Conservation (phyloP, 2,329 filamentous ascomycete species). For the Aspergillus glaucus region DNA sequence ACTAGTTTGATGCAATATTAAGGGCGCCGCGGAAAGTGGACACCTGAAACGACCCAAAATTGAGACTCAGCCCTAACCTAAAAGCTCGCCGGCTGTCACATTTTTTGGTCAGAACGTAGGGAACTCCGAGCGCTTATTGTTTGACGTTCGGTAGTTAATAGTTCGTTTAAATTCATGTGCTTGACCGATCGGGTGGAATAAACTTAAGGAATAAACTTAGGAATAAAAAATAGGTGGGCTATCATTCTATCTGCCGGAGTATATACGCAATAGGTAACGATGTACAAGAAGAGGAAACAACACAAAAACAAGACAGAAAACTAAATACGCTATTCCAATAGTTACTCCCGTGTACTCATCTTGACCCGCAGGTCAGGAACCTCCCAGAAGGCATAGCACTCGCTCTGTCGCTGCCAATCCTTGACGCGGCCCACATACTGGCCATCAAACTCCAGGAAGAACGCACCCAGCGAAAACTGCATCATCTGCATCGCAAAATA, state of each 20-base stretch:
- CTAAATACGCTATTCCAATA: not conserved
- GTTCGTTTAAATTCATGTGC: not conserved
- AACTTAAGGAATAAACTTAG: no score
- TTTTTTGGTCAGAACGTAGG: not conserved
- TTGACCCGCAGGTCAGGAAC: conserved; percentile 16
- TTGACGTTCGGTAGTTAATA: not conserved
- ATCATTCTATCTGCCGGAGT: no score
- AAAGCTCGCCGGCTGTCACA: not conserved
- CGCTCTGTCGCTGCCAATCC: conserved; percentile 18
- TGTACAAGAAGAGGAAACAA: not conserved
- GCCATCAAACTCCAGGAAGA: conserved; percentile 20
- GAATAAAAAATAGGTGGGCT: no score
- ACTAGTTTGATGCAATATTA: not conserved
- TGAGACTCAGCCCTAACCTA: not conserved
- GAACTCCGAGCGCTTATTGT: not conserved
- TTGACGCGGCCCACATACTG: conserved; percentile 16
- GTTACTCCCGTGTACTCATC: conserved; percentile 5
- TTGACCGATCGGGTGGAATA: no score
- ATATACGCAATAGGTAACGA: not conserved
- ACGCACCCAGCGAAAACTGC: conserved; percentile 16
- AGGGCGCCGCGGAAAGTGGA: not conserved
- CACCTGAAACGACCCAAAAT: not conserved
- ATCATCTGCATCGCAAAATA: conserved; percentile 23
- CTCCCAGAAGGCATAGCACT: conserved; percentile 23
- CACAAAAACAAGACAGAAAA: not conserved